Base-by-base conservation (phyloP, 2,329 filamentous ascomycete genomes). In the Neophaeococcomyces aloes region DNA sequence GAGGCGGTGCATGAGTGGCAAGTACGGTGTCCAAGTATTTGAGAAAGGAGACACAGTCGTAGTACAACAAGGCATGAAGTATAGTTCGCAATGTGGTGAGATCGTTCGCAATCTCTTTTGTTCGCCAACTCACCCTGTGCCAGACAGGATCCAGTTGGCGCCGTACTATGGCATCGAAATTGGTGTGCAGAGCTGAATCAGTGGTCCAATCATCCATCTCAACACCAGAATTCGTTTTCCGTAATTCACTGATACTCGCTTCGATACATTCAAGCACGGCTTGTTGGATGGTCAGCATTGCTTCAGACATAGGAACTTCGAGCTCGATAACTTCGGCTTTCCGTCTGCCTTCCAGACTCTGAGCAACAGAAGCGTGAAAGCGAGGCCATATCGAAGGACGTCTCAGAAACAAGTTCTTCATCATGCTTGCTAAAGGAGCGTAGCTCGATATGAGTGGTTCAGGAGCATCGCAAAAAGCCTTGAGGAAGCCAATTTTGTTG, bases 201-300 rank as follows among this genome's bases (percentile, higher is more conserved):
- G 94, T 71, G 38, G 86, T 95, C 89, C 89, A 96, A 57, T 95
- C 88, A 47, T 93, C 88, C 79, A 96, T 88, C 54, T 96, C 89
- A 5, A 98, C 69, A 2, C 87, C 88, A 1, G 79, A 75, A 57
- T 95, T 96, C 14, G 79, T 77, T 65, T 94, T 96, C 61, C 89
- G 93, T 33, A 98, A 73, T 64, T 98, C 91, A 44, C 84, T 79
- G 52, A 98, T 91, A 59, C 87, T 94, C 53, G 86, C 81, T 63
- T 96, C 89, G 14, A 98, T 88, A 59, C 91, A 98, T 60, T 96
- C 89, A 64, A 98, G 77, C 47, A 96, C 82, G 19, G 91, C 88
- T 51, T 85, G 89, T 59, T 98, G 91, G 31, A 98, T 95, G 32
- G 87, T 80, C 48, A 76, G 77, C 91, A 98, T 98, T 38, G 79